Evolutionary conservation across 2,329 filamentous ascomycete genomes (phyloP).

Genomic region (Graphium sp.): DNA sequence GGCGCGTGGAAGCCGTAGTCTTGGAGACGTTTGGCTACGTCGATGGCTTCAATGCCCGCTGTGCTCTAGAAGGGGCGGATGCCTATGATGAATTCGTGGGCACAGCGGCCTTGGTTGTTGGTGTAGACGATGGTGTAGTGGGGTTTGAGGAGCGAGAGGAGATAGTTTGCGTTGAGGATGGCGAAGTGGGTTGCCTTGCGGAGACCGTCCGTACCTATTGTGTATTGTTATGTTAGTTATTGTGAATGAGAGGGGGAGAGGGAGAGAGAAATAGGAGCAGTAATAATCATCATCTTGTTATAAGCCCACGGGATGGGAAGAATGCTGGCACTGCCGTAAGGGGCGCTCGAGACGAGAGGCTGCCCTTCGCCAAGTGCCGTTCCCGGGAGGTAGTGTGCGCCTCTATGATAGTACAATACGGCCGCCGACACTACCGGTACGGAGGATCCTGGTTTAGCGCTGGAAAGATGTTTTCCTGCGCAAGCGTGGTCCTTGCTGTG

Average conservation of each 20-base stretch:
- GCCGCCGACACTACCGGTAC: no score
- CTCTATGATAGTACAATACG: no score
- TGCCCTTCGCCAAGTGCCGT: slow-evolving; percentile 13
- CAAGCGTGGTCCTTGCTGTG: no score
- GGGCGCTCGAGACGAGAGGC: slow-evolving; percentile 61
- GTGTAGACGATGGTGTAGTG: slow-evolving; percentile 91
- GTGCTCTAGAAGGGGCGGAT: slow-evolving; percentile 69
- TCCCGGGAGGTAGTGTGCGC: no score
- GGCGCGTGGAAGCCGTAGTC: slow-evolving; percentile 96
- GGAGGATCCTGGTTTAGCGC: no score
- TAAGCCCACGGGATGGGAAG: slow-evolving; percentile 91
- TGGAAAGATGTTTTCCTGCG: no score
- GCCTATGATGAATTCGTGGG: slow-evolving; percentile 94
- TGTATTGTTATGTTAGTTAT: slow-evolving; percentile 6
- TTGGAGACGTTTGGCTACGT: slow-evolving; percentile 90
- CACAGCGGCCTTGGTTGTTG: slow-evolving; percentile 71
- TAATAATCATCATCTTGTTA: slow-evolving; percentile 76
- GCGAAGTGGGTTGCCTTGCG: slow-evolving; percentile 83
- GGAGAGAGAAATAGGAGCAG: not conserved
- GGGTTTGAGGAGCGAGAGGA: slow-evolving; percentile 68
- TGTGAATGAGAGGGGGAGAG: not conserved
- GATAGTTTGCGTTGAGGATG: slow-evolving; percentile 94
- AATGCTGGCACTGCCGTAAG: slow-evolving; percentile 79
- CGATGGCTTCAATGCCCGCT: slow-evolving; percentile 75
- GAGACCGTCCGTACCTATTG: slow-evolving; percentile 45